Conservation (phyloP, 176 grass and related monocot species). For the Paspalum notatum region DNA sequence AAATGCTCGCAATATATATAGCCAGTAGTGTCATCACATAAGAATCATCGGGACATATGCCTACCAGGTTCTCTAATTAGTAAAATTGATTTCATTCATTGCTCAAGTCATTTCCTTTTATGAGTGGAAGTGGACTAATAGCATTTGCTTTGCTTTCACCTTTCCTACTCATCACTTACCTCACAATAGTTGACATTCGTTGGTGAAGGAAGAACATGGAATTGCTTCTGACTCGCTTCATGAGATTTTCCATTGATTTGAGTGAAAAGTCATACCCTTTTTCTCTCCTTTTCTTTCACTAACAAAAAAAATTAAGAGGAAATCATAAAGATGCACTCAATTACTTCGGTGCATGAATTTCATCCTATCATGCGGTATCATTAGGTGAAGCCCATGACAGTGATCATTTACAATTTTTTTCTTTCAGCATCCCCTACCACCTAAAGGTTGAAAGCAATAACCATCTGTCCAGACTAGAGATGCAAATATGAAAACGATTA, state of each 20-base stretch:
- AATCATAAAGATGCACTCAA: conserved; percentile 3
- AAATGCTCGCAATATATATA: neutral
- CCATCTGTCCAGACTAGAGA: conserved; percentile 14
- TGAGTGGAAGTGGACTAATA: conserved; percentile 36
- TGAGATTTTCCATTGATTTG: conserved; percentile 43
- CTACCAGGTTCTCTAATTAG: conserved; percentile 10
- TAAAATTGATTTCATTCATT: conserved; percentile 1
- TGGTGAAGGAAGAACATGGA: conserved; percentile 44
- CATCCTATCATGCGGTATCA: conserved; percentile 32
- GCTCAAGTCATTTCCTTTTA: conserved; percentile 12
- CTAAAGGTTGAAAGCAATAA: neutral
- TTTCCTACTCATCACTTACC: conserved; percentile 37
- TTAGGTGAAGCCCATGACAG: conserved; percentile 26
- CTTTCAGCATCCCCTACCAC: conserved; percentile 4
- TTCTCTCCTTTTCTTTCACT: conserved; percentile 20
- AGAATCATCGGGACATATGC: conserved; percentile 27
- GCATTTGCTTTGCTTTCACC: conserved; percentile 34
- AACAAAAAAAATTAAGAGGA: neutral
- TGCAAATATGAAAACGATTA: neutral
- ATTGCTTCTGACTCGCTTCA: conserved; percentile 60
- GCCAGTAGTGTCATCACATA: neutral
- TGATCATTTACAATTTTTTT: neutral
- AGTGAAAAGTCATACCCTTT: conserved; percentile 39
- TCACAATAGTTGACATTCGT: conserved; percentile 52
- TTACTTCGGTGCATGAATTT: conserved; percentile 30